phyloP scores from a whole-genome alignment of 805 yeast species.

The Nakazawaea laoshanensis region DNA sequence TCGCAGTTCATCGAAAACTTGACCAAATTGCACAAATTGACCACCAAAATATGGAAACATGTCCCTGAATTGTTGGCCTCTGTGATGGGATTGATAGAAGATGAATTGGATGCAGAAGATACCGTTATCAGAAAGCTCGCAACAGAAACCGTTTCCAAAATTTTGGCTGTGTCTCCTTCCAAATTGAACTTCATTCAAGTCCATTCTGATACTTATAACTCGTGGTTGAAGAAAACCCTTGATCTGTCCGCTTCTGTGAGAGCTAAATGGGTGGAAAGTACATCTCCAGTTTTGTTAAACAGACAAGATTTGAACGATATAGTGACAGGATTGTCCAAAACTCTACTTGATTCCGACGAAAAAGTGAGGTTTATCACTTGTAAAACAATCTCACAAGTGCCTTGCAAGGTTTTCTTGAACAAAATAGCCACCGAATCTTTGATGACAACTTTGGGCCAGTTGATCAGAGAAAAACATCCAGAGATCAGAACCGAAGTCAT shows the following conservation, averaged over 20 bases:
- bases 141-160: conserved; percentile 62
- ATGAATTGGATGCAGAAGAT: conserved; percentile 69
- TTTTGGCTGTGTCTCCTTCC: conserved; percentile 41
- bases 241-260: conserved; percentile 64
- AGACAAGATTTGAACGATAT: conserved; percentile 46
- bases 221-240: conserved; percentile 68
- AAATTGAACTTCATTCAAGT: conserved; percentile 47
- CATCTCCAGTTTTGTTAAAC: conserved; percentile 34
- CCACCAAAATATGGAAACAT: conserved; percentile 65
- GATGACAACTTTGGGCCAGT: conserved; percentile 45
- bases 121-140: conserved; percentile 56
- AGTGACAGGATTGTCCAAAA: conserved; percentile 50
- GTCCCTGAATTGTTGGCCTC: conserved; percentile 70
- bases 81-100: conserved; percentile 71
- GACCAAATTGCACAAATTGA: conserved; percentile 52
- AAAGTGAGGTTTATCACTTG: conserved; percentile 61
- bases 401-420: conserved; percentile 35
- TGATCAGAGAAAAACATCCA: conserved; percentile 63
- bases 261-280: conserved; percentile 57
- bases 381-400: conserved; percentile 36
- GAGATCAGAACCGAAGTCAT: conserved; percentile 59
- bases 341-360: conserved; percentile 70
- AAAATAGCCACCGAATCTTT: conserved; percentile 39
- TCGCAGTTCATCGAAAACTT: conserved; percentile 31
- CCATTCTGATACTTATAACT: conserved; percentile 53